Conservation (phyloP, 2,329 filamentous ascomycete genomes). For the Xylariaceae sp. region DNA sequence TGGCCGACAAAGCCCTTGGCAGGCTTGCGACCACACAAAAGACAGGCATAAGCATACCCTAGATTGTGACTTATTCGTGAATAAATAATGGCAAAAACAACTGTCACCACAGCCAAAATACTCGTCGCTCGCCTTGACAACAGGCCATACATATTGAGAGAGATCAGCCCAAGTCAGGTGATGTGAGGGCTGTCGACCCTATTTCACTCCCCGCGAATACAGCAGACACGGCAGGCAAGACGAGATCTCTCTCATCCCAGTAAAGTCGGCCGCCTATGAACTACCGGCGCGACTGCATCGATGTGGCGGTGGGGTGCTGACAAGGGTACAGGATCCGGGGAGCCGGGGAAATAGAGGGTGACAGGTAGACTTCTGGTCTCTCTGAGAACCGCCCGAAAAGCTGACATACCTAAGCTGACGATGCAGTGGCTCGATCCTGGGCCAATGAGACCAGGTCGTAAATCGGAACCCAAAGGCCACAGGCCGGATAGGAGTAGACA, state of each 20-base stretch:
- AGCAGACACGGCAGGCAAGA: background rate
- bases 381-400: slow-evolving; percentile 11
- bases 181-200: slow-evolving; percentile 3
- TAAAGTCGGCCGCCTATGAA: slow-evolving; percentile 4
- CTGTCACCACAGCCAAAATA: slow-evolving; percentile 17
- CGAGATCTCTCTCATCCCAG: background rate
- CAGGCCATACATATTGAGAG: slow-evolving; percentile 18
- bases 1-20: no score
- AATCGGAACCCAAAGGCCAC: slow-evolving; percentile 10
- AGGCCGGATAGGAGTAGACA: slow-evolving; percentile 4
- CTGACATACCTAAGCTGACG: slow-evolving; percentile 26
- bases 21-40: no score
- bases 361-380: background rate
- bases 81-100: slow-evolving; percentile 17
- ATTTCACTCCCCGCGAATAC: background rate
- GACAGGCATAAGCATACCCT: slow-evolving; percentile 21
- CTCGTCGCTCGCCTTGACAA: slow-evolving; percentile 15
- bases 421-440: slow-evolving; percentile 12
- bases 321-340: slow-evolving; percentile 18
- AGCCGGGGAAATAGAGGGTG: slow-evolving; percentile 10
- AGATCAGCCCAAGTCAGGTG: background rate
- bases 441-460: slow-evolving; percentile 14
- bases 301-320: slow-evolving; percentile 2
- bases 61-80: slow-evolving; percentile 7
- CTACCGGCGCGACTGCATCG: slow-evolving; percentile 1